Conservation (phyloP, 1,284 basidiomycete species). For the Ustilago trichophora region DNA sequence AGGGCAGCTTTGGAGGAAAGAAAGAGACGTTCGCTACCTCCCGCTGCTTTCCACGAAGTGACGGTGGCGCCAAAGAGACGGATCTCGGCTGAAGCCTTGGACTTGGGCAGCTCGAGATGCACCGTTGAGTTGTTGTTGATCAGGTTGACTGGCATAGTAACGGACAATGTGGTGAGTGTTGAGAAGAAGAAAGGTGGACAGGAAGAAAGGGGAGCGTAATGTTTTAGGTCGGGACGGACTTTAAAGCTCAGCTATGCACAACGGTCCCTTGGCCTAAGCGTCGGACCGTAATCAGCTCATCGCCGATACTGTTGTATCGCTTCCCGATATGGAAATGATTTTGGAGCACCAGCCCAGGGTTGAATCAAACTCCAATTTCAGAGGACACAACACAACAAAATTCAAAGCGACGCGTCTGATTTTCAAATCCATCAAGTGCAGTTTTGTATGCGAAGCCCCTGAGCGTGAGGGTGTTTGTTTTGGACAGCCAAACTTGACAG, state of each 20-base stretch:
- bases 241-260: too few species aligned
- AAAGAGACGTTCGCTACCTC: constrained; percentile 52
- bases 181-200: neutral
- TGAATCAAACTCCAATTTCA: too few species aligned
- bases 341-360: too few species aligned
- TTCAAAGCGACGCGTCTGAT: neutral
- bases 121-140: constrained; percentile 33
- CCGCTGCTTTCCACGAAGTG: constrained; percentile 53
- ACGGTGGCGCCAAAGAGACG: constrained; percentile 59
- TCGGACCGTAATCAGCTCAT: too few species aligned
- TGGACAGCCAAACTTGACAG: constrained; percentile 34
- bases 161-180: neutral
- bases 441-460: constrained; percentile 20
- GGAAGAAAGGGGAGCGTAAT: too few species aligned
- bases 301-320: too few species aligned
- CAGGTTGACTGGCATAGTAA: constrained; percentile 38
- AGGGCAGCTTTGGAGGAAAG: constrained; percentile 50
- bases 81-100: constrained; percentile 45
- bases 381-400: too few species aligned
- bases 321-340: too few species aligned
- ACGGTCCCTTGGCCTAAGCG: too few species aligned
- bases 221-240: too few species aligned
- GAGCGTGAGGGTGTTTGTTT: constrained; percentile 12
- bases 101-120: constrained; percentile 37
- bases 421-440: neutral